Percentiles rank a stretch among this genome's conserved stretches.
Evolutionary conservation across 2,329 filamentous ascomycete species (phyloP).

Genomic region (Xylaria sp.): DNA sequence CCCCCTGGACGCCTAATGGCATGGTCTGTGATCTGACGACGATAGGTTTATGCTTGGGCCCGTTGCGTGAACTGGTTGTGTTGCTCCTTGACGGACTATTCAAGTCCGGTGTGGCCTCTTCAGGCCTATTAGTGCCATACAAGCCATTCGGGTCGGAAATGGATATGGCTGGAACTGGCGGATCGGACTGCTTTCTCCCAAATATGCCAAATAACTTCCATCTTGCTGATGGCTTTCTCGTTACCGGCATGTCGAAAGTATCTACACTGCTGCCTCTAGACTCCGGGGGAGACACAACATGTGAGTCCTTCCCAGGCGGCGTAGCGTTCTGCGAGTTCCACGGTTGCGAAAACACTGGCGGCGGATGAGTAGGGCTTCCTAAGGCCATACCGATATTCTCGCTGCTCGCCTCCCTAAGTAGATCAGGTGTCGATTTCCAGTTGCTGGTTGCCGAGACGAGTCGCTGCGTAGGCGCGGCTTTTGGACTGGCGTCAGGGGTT

Average conservation of each 20-base stretch:
- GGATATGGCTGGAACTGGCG: conserved; percentile 15
- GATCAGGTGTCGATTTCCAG: conserved; percentile 51
- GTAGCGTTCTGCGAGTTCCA: conserved; percentile 29
- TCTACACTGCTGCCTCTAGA: conserved; percentile 32
- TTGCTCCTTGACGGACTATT: conserved; percentile 45
- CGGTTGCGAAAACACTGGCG: conserved; percentile 39
- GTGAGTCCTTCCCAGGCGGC: conserved; percentile 24
- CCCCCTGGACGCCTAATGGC: conserved; percentile 35
- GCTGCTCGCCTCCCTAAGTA: conserved; percentile 48
- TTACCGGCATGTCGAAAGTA: conserved; percentile 36
- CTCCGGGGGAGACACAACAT: conserved; percentile 29
- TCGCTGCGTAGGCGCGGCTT: conserved; percentile 38
- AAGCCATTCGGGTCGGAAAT: conserved; percentile 33
- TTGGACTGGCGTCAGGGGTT: conserved; percentile 51
- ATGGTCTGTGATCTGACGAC: conserved; percentile 51
- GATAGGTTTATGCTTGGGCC: conserved; percentile 51
- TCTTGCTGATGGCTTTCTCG: conserved; percentile 58
- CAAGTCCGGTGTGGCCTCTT: conserved; percentile 2
- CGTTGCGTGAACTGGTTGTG: conserved; percentile 42
- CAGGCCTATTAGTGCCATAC: conserved; percentile 26
- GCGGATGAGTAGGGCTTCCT: conserved; percentile 66
- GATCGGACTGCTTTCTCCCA: conserved; percentile 49
- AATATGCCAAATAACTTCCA: conserved; percentile 66
- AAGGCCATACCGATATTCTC: conserved; percentile 73
- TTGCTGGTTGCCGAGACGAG: conserved; percentile 42